Percentiles rank a stretch among this genome's conserved stretches.
These are phyloP conservation scores for Candida sonorensis DNA, from an alignment of 805 yeast genomes.

Conservation along the genomic window DNA sequence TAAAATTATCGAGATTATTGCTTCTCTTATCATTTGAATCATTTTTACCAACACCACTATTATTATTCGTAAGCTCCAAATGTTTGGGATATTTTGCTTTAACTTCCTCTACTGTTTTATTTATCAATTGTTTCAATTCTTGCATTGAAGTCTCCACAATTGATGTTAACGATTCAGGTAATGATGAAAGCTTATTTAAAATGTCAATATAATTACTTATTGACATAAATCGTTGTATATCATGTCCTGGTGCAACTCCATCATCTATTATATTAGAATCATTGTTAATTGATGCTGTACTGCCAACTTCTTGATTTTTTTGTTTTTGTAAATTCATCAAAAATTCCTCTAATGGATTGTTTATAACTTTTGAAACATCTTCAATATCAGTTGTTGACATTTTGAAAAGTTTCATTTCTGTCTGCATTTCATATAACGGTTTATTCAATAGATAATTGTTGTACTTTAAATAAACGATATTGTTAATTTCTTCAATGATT, in stretches of 20 bases:
- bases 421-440: slow-evolving; percentile 22
- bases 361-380: slow-evolving; percentile 23
- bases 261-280: slow-evolving; percentile 12
- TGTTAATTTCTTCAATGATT: slow-evolving; percentile 69
- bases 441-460: slow-evolving; percentile 16
- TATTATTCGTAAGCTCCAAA: slow-evolving; percentile 12
- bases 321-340: slow-evolving; percentile 21
- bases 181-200: slow-evolving; percentile 43
- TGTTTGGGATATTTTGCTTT: slow-evolving; percentile 43
- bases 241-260: slow-evolving; percentile 19
- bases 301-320: too few species aligned
- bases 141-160: slow-evolving; percentile 47
- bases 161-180: slow-evolving; percentile 50
- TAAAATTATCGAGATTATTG: too few species aligned
- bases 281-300: too few species aligned
- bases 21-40: slow-evolving; percentile 5
- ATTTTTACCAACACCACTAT: too few species aligned
- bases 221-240: slow-evolving; percentile 16
- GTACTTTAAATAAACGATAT: slow-evolving; percentile 33
- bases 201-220: slow-evolving; percentile 15
- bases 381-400: slow-evolving; percentile 20
- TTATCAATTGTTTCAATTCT: slow-evolving; percentile 60
- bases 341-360: slow-evolving; percentile 30
- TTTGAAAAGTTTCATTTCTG: slow-evolving; percentile 9
- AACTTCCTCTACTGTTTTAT: slow-evolving; percentile 57